Evolutionary conservation across 257 asterid species (phyloP).

Genomic region (Anisodus tanguticus): DNA sequence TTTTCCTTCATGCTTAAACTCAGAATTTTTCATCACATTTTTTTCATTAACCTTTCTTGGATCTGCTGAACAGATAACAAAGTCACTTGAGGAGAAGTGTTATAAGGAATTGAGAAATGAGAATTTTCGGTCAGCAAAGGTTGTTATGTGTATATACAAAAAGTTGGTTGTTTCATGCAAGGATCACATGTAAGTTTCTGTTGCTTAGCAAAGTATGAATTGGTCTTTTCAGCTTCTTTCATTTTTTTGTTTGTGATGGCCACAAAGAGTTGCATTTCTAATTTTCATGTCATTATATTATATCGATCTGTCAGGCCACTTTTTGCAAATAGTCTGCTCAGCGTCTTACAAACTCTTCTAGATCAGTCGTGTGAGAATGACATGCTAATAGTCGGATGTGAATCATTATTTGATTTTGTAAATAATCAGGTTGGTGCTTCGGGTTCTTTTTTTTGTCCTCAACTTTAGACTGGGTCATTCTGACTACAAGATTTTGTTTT

Average conservation of each 20-base stretch:
- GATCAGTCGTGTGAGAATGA: constrained; percentile 88
- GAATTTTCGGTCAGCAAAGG: constrained; percentile 71
- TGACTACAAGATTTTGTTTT: not conserved
- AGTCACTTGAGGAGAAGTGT: constrained; percentile 90
- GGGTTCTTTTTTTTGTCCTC: not conserved
- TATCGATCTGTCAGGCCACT: constrained; percentile 68
- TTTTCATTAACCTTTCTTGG: constrained; percentile 30
- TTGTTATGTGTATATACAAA: constrained; percentile 82
- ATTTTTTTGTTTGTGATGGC: not conserved
- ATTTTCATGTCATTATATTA: not conserved
- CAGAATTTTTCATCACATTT: not conserved
- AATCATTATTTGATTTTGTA: constrained; percentile 87
- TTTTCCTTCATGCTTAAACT: not conserved
- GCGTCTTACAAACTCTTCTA: constrained; percentile 71
- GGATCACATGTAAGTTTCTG: constrained; percentile 79
- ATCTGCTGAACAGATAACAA: constrained; percentile 66
- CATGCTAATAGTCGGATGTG: constrained; percentile 78
- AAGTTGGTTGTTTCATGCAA: constrained; percentile 82
- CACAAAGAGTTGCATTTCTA: not conserved
- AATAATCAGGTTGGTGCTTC: constrained; percentile 80
- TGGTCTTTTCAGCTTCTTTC: constrained; percentile 13
- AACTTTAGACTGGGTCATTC: constrained; percentile 23
- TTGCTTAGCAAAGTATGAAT: not conserved
- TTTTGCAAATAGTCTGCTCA: constrained; percentile 83
- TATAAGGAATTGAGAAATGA: constrained; percentile 87